Conservation (phyloP, 1,284 basidiomycete genomes). For the Laetiporus sulphureus region DNA sequence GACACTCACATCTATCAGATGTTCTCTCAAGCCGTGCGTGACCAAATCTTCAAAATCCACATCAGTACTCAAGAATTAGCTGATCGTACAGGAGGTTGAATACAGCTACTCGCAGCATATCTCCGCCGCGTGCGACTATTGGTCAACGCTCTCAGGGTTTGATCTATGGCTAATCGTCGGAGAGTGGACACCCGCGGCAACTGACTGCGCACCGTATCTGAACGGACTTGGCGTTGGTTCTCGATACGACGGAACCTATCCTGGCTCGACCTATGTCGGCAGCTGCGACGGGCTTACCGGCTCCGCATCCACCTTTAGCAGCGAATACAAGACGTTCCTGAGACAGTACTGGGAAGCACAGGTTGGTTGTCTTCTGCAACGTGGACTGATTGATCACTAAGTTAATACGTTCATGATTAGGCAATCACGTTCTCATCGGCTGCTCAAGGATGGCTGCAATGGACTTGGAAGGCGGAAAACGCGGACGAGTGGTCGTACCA, state of each 20-base stretch:
- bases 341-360: slow-evolving; percentile 85
- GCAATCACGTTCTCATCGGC: slow-evolving; percentile 57
- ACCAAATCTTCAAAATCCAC: background rate
- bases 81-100: slow-evolving; percentile 45
- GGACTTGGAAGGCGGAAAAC: slow-evolving; percentile 51
- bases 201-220: slow-evolving; percentile 78
- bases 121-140: slow-evolving; percentile 49
- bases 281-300: slow-evolving; percentile 74
- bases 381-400: slow-evolving; percentile 14
- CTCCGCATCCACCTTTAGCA: slow-evolving; percentile 62
- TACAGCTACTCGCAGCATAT: slow-evolving; percentile 60
- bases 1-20: slow-evolving; percentile 85
- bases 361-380: slow-evolving; percentile 20
- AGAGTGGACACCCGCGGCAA: slow-evolving; percentile 80
- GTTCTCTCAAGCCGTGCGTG: slow-evolving; percentile 55
- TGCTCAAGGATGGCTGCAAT: slow-evolving; percentile 65
- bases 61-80: too few species aligned
- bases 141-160: slow-evolving; percentile 41
- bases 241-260: slow-evolving; percentile 73
- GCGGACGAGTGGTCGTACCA: slow-evolving; percentile 77
- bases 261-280: slow-evolving; percentile 63
- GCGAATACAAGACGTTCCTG: slow-evolving; percentile 79
- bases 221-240: slow-evolving; percentile 56
- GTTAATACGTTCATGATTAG: slow-evolving; percentile 10
- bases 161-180: slow-evolving; percentile 76